These are phyloP conservation scores for Diaporthe ilicicola DNA, from an alignment of 2,329 filamentous ascomycete species.

Conservation along the genomic window DNA sequence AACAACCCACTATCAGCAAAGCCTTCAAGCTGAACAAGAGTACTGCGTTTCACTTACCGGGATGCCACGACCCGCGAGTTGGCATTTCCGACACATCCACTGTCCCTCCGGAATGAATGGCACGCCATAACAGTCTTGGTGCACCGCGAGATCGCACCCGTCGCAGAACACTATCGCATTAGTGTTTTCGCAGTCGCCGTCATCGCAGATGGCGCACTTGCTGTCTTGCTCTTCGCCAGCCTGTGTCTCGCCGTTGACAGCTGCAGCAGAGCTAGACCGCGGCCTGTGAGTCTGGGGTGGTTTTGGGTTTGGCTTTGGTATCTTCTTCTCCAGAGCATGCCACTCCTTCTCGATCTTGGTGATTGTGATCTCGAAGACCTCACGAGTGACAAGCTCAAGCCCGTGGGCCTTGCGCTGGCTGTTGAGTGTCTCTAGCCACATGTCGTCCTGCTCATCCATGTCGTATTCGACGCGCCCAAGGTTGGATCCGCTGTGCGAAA, in stretches of 20 bases:
- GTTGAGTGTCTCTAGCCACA: slow-evolving; percentile 92
- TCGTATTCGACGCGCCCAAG: slow-evolving; percentile 95
- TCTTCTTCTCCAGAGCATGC: slow-evolving; percentile 94
- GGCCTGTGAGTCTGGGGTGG: slow-evolving; percentile 94
- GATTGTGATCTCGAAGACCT: slow-evolving; percentile 96
- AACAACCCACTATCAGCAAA: slow-evolving; percentile 28
- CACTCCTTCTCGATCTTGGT: slow-evolving; percentile 99
- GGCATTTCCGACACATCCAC: slow-evolving; percentile 97
- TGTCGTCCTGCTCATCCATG: slow-evolving; percentile 99
- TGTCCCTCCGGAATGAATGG: slow-evolving; percentile 98
- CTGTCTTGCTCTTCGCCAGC: slow-evolving; percentile 94
- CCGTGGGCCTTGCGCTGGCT: slow-evolving; percentile 75
- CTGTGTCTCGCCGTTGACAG: slow-evolving; percentile 91
- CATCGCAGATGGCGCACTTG: slow-evolving; percentile 97
- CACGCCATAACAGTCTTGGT: slow-evolving; percentile 98
- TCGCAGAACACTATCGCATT: slow-evolving; percentile 99
- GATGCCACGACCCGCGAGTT: slow-evolving; percentile 90
- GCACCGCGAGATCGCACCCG: slow-evolving; percentile 95
- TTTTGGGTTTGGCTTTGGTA: slow-evolving; percentile 96
- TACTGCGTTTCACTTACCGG: slow-evolving; percentile 64
- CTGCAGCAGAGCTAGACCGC: slow-evolving; percentile 90
- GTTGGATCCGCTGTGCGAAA: slow-evolving; percentile 51
- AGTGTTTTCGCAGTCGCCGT: slow-evolving; percentile 99
- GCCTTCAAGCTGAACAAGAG: not conserved
- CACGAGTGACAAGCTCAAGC: slow-evolving; percentile 85